Conservation (phyloP, 495 filamentous ascomycete genomes). For the Haplographium delicatum region DNA sequence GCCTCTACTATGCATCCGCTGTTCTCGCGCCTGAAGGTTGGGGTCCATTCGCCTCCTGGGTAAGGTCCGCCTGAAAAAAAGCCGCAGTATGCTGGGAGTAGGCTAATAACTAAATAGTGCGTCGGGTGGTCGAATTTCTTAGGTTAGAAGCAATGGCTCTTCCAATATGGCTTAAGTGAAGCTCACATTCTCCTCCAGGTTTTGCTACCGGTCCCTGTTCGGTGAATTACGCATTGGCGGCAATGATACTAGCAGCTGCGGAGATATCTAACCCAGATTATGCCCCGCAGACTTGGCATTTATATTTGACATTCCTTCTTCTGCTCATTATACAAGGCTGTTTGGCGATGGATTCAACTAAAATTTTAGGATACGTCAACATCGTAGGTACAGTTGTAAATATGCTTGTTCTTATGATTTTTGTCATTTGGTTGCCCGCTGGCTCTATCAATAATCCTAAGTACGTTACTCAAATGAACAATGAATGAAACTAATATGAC, state of each 20-base stretch:
- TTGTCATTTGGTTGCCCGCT: constrained; percentile 64
- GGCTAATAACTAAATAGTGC: too few relatives aligned
- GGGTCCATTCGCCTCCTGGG: constrained; percentile 49
- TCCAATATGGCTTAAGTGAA: neutral
- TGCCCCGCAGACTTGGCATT: constrained; percentile 57
- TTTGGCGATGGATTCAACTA: constrained; percentile 67
- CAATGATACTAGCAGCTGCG: constrained; percentile 66
- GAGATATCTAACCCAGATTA: constrained; percentile 62
- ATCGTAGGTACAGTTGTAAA: constrained; percentile 67
- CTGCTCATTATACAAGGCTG: constrained; percentile 62
- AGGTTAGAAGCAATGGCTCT: neutral
- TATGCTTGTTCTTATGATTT: too few relatives aligned
- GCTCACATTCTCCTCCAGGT: constrained; percentile 21
- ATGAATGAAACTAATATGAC: too few relatives aligned
- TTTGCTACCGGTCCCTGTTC: constrained; percentile 63
- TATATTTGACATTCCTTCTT: constrained; percentile 58
- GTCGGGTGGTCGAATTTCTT: too few relatives aligned
- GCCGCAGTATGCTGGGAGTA: too few relatives aligned
- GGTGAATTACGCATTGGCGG: constrained; percentile 39
- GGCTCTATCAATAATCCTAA: constrained; percentile 48
- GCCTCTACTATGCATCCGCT: too few relatives aligned
- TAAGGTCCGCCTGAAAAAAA: constrained; percentile 33
- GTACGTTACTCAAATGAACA: constrained; percentile 55
- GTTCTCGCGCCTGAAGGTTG: too few relatives aligned
- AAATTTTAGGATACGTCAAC: constrained; percentile 67